A percentile compares a stretch with the other conserved stretches of the same genome.
phyloP scores from a whole-genome alignment of 768 basidiomycete species.

The Suillus tomentosus region DNA sequence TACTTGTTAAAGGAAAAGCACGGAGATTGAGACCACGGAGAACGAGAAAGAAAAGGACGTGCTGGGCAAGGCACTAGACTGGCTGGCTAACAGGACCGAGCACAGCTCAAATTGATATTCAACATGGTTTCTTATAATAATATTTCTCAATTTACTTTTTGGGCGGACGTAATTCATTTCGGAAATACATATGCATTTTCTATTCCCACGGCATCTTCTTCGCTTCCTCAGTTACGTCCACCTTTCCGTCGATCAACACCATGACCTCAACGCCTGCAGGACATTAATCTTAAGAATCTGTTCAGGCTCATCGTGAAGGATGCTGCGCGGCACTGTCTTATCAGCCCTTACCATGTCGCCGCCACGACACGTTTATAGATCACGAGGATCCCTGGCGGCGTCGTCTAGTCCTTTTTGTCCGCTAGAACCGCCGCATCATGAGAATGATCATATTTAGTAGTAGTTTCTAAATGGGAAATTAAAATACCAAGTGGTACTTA shows the following conservation, averaged over 20 bases:
- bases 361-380: conserved; percentile 2
- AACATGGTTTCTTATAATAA: conserved; percentile 7
- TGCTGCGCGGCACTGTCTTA: neutral
- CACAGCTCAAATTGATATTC: conserved; percentile 18
- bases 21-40: conserved; percentile 28
- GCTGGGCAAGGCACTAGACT: conserved; percentile 14
- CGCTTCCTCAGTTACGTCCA: neutral
- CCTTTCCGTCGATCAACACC: neutral
- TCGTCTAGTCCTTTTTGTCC: neutral
- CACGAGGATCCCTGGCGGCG: neutral
- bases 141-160: conserved; percentile 3
- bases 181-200: neutral
- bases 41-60: conserved; percentile 10
- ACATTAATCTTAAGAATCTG: neutral
- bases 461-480: neutral
- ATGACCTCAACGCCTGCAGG: neutral
- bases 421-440: neutral
- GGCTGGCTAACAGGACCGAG: conserved; percentile 19
- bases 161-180: conserved; percentile 5
- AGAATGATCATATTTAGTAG: neutral
- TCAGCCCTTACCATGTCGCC: neutral
- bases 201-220: conserved; percentile 7
- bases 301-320: neutral
- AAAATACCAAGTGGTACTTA: neutral
- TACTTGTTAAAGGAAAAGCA: conserved; percentile 23